Evolutionary conservation across 208 protist species (phyloP).

Genomic region (Acanthamoeba divionensis): DNA sequence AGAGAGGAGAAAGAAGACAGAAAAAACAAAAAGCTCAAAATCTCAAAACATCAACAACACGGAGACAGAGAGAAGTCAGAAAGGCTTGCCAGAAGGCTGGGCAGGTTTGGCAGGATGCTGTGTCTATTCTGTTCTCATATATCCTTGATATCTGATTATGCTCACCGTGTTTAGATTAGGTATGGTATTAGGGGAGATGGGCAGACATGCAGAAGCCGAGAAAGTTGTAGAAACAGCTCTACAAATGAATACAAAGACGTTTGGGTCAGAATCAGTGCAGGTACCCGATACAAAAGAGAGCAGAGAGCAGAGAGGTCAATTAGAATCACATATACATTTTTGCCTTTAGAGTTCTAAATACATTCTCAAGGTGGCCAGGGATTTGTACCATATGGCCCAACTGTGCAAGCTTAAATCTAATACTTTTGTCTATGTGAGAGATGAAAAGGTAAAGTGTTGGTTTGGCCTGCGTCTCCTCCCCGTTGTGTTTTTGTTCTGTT

Average conservation of each 20-base stretch:
- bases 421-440: conserved; percentile 27
- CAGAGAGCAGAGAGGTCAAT: neutral
- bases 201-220: neutral
- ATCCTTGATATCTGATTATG: neutral
- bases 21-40: neutral
- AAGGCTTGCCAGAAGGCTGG: neutral
- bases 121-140: neutral
- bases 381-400: conserved; percentile 1
- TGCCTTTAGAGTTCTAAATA: neutral
- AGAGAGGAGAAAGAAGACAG: neutral
- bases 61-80: neutral
- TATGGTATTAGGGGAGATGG: neutral
- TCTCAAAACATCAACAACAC: neutral
- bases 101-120: neutral
- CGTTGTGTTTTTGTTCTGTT: no score
- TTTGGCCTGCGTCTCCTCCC: no score
- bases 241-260: neutral
- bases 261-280: neutral
- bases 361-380: neutral
- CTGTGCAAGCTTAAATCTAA: neutral
- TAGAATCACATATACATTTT: neutral
- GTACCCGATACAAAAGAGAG: neutral
- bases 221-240: neutral
- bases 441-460: conserved; percentile 19
- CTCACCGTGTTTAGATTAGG: neutral